A percentile compares a stretch with the other conserved stretches of the same genome.
Conservation (phyloP, 176 grass and related monocot genomes). For the Musa acuminata region DNA sequence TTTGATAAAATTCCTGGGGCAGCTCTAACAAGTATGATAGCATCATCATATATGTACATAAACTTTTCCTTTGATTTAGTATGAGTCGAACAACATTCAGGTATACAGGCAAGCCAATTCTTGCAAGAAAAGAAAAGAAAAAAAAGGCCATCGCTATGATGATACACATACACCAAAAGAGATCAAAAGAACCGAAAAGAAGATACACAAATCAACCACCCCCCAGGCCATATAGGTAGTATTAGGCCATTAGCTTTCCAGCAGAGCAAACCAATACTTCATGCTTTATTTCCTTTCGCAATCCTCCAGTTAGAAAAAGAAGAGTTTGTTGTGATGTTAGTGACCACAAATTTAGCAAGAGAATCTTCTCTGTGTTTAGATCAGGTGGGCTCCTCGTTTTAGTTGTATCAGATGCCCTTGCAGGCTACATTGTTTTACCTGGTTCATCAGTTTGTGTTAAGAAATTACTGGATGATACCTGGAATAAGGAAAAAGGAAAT, state of each 20-base stretch:
- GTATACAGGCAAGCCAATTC: conserved; percentile 41
- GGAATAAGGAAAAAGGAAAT: conserved; percentile 3
- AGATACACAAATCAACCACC: conserved; percentile 60
- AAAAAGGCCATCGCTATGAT: conserved; percentile 26
- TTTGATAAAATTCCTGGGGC: no score
- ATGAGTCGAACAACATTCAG: conserved; percentile 25
- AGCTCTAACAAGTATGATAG: no score
- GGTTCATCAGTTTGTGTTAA: conserved; percentile 26
- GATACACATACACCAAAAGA: conserved; percentile 14
- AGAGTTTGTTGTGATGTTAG: conserved; percentile 54
- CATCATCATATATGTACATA: conserved; percentile 19
- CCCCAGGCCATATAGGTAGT: conserved; percentile 25
- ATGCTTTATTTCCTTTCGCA: conserved; percentile 51
- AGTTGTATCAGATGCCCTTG: conserved; percentile 75
- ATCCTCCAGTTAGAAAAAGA: conserved; percentile 53
- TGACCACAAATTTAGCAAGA: conserved; percentile 31
- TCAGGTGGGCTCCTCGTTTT: conserved; percentile 34
- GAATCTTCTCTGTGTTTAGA: conserved; percentile 42
- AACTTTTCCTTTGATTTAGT: conserved; percentile 55
- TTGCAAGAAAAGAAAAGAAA: conserved; percentile 40
- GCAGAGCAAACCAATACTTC: conserved; percentile 28
- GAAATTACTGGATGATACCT: not conserved
- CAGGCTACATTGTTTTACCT: conserved; percentile 86
- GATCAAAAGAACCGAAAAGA: conserved; percentile 15
- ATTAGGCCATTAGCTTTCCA: conserved; percentile 20